Percentiles rank a stretch among this genome's conserved stretches.
phyloP scores from a whole-genome alignment of 1,139 yeast genomes.

The Pichia sp. region DNA sequence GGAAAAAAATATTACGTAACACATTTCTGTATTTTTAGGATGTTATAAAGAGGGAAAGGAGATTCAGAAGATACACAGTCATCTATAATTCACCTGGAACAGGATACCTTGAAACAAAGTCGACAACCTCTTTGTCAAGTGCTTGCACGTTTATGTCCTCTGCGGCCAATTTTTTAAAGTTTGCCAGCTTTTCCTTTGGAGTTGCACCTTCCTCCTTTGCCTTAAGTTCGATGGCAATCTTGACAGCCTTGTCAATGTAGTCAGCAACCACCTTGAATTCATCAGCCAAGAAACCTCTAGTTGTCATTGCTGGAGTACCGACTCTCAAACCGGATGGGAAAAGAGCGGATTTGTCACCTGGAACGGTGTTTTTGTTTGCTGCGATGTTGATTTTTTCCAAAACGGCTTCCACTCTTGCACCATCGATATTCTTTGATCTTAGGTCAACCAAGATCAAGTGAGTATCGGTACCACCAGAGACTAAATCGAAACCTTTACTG shows the following conservation, averaged over 20 bases:
- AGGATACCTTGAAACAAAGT: constrained; percentile 66
- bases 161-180: constrained; percentile 62
- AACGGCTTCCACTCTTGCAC: constrained; percentile 92
- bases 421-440: constrained; percentile 82
- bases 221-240: constrained; percentile 57
- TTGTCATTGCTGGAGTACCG: constrained; percentile 98
- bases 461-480: constrained; percentile 91
- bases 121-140: constrained; percentile 58
- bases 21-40: not conserved
- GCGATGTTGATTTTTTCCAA: constrained; percentile 89
- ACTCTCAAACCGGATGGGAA: constrained; percentile 95
- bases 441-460: constrained; percentile 86
- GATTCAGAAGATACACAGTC: not conserved
- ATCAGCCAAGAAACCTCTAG: constrained; percentile 79
- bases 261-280: constrained; percentile 78
- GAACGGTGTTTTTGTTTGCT: constrained; percentile 91
- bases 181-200: constrained; percentile 59
- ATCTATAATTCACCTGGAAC: constrained; percentile 66
- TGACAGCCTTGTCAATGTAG: constrained; percentile 75
- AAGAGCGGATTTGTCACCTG: constrained; percentile 92
- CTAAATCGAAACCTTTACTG: constrained; percentile 68
- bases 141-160: constrained; percentile 53
- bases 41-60: not conserved
- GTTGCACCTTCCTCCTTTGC: constrained; percentile 54
- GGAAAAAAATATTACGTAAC: not conserved